Evolutionary conservation across 768 basidiomycete species (phyloP), one percentile per base, ranked within the genome.

Genomic region (Leccinum subtestaceum): DNA sequence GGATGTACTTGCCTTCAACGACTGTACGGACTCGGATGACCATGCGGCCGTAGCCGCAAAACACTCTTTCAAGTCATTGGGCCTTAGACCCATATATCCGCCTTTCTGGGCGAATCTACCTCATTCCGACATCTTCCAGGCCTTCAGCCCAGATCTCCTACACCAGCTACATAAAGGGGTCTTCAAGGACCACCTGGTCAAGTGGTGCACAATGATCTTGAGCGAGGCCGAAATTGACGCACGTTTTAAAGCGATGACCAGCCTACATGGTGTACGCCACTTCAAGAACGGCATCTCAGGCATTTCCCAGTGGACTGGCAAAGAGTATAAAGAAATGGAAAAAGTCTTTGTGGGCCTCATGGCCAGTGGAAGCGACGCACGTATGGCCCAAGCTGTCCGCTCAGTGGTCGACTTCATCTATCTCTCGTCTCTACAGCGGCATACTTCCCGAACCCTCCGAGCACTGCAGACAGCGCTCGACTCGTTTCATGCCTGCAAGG

Each of bases 151-250:
- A 10, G 69, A 80, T 66, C 36, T 80, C 9, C 73, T 82, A 4
- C 81, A 84, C 58, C 79, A 81, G 62, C 63, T 82, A 0, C 73
- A 80, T 63, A 78, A 82, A 59, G 80, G 81, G 0, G 51, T 78
- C 0, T 78, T 81, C 69, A 77, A 78, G 52, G 74, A 80, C 49
- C 79, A 81, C 52, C 53, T 78, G 2, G 67, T 75, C 0, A 67
- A 59, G 2, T 81, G 80, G 78, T 69, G 63, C 19, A 67, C 63
- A 4, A 17, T 38, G 48, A 47, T 65, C 8, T 5, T 51, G 5
- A 61, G 63, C 2, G 43, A 52, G 3, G 52, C n/a, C 2, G 58
- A 63, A n/a, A 3, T 71, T 0, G 63, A 71, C 45, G n/a, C 27
- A 5, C 50, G 59, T 2, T 65, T 67, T 31, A 21, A 56, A 27